Base-by-base conservation (phyloP, 2,329 filamentous ascomycete species). In the Pseudocercospora ulei region DNA sequence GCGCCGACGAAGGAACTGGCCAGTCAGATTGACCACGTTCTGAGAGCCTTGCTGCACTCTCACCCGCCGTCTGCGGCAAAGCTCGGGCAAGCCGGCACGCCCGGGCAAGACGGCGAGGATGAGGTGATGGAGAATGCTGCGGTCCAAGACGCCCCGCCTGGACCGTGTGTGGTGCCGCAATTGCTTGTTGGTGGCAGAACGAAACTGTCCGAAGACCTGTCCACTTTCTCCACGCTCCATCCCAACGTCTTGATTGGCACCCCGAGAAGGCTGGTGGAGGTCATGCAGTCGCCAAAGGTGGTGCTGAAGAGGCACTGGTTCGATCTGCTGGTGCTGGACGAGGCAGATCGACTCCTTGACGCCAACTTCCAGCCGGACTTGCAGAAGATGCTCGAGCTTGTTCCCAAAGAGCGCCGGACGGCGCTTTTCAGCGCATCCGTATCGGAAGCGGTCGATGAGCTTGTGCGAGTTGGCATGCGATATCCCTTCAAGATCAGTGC, bases 401-500 rank as follows among this genome's bases (percentile, higher is more conserved):
- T 98, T 4, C 90, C 90, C 0, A 98, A 98, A 58, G 90, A 98
- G 60, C 72, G 90, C 35, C 74, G 90, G 33, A 98, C 90, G 0
- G 90, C 90, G 0, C 67, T 98, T 0, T 98, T 96, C 64, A 94
- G 85, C 56, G 90, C 90, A 7, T 92, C 82, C 54, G 82, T 98
- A n/a, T 90, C 82, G 53, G 90, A 96, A 57, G 90, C 90, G 1
- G 83, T 98, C 1, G 80, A 87, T 47, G 83, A 95, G 58, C 81
- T 98, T 38, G 86, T 98, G 36, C 75, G 87, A 22, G 85, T 95
- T 5, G 90, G 90, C 12, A 66, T 96, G 49, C 74, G 90, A 23
- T 96, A 98, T 61, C 90, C 90, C 0, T 87, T 95, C 54, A 92
- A 92, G 56, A 85, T 98, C 45, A 80, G 83, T 7, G 90, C 96